phyloP scores from a whole-genome alignment of 2,329 filamentous ascomycete genomes.

The Fusarium duplospermum region DNA sequence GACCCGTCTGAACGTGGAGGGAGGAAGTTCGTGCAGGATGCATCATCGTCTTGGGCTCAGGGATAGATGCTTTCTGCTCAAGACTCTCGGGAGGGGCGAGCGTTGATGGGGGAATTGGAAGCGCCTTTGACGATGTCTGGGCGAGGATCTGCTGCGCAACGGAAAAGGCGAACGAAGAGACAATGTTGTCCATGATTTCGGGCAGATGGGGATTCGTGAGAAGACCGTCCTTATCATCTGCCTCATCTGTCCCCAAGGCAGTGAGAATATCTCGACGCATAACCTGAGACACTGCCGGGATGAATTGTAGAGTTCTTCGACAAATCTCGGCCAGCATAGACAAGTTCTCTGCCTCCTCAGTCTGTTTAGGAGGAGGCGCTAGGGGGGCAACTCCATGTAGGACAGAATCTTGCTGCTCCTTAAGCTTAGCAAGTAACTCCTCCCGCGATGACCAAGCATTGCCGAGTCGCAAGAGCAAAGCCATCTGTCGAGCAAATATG shows the following conservation, averaged over 20 bases:
- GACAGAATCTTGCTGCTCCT: conserved; percentile 70
- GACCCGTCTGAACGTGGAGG: conserved; percentile 57
- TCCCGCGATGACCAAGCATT: conserved; percentile 75
- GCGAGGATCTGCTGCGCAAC: conserved; percentile 80
- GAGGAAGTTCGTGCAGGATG: conserved; percentile 75
- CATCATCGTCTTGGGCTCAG: conserved; percentile 77
- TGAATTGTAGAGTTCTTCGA: conserved; percentile 83
- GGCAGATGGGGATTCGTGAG: conserved; percentile 52
- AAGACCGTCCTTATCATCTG: conserved; percentile 50
- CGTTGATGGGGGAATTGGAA: conserved; percentile 73
- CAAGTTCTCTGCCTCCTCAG: conserved; percentile 78
- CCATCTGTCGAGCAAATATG: conserved; percentile 89
- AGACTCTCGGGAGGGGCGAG: conserved; percentile 59
- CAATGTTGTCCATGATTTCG: conserved; percentile 76
- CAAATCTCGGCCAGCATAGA: conserved; percentile 88
- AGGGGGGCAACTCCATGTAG: conserved; percentile 68
- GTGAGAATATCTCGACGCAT: conserved; percentile 81
- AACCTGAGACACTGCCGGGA: conserved; percentile 81
- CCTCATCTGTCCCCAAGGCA: conserved; percentile 62
- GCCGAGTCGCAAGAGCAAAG: conserved; percentile 83
- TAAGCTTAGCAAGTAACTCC: conserved; percentile 71
- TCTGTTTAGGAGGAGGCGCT: conserved; percentile 59
- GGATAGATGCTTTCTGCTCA: conserved; percentile 72
- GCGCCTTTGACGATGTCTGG: conserved; percentile 76
- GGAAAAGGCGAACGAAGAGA: conserved; percentile 82